Conservation (phyloP, 768 basidiomycete species). For the Auricularia heimuer region DNA sequence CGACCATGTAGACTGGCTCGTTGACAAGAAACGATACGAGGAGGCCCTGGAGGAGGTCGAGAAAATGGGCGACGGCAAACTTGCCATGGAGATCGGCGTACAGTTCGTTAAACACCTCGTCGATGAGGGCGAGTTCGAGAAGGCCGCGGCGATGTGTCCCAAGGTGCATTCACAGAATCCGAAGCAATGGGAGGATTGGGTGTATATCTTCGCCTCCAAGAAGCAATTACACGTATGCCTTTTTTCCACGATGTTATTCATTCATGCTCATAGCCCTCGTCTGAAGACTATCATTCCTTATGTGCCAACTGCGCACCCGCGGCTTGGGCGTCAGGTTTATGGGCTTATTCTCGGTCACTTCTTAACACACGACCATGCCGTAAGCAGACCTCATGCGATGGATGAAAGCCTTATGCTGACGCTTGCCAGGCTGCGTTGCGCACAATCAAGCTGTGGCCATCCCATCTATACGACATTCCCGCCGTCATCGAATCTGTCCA, state of each 20-base stretch:
- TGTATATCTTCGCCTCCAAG: slow-evolving; percentile 80
- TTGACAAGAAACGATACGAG: slow-evolving; percentile 77
- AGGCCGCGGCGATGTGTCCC: slow-evolving; percentile 74
- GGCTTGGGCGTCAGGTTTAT: slow-evolving; percentile 76
- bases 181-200: slow-evolving; percentile 92
- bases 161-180: slow-evolving; percentile 76
- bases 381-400: slow-evolving; percentile 20
- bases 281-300: slow-evolving; percentile 78
- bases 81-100: slow-evolving; percentile 62
- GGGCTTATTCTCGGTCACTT: slow-evolving; percentile 92
- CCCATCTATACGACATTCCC: slow-evolving; percentile 76
- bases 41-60: slow-evolving; percentile 82
- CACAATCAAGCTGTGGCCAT: slow-evolving; percentile 84
- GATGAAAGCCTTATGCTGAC: neutral
- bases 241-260: neutral
- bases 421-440: slow-evolving; percentile 51
- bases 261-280: neutral
- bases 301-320: slow-evolving; percentile 75
- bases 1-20: slow-evolving; percentile 89
- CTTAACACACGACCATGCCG: slow-evolving; percentile 65
- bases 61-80: slow-evolving; percentile 37
- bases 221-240: slow-evolving; percentile 61
- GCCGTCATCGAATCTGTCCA: slow-evolving; percentile 87
- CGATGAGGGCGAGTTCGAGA: slow-evolving; percentile 66
- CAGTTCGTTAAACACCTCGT: slow-evolving; percentile 84